Conservation (phyloP, 2,329 filamentous ascomycete genomes). For the Cercospora canescens region DNA sequence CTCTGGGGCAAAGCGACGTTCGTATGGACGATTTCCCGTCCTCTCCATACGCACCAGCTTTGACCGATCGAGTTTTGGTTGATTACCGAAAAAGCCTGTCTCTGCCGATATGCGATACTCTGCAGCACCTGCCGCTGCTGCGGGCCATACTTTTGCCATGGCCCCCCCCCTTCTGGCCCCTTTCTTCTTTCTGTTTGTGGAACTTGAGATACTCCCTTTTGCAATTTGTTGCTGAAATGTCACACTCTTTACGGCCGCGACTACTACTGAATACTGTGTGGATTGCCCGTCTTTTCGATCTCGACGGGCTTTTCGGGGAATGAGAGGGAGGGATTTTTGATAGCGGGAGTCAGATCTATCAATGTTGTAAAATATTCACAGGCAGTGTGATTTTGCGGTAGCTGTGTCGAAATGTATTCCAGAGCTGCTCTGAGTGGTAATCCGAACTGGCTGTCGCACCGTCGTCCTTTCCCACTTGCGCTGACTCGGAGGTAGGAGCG, state of each 20-base stretch:
- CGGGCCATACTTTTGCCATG: neutral
- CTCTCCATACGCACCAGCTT: conserved; percentile 21
- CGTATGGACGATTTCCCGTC: conserved; percentile 23
- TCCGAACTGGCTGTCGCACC: neutral
- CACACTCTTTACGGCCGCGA: conserved; percentile 22
- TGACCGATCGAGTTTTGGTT: conserved; percentile 7
- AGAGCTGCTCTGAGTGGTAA: neutral
- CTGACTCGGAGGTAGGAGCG: neutral
- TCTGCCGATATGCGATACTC: neutral
- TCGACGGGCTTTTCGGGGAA: neutral
- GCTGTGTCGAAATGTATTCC: conserved; percentile 5
- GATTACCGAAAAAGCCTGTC: conserved; percentile 11
- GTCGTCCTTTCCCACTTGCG: neutral
- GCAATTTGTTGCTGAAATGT: conserved; percentile 17
- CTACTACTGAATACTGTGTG: conserved; percentile 11
- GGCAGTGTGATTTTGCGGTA: conserved; percentile 1
- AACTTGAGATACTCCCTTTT: conserved; percentile 24
- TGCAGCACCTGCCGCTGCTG: neutral
- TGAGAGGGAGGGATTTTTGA: neutral
- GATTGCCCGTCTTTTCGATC: neutral
- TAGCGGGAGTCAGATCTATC: neutral
- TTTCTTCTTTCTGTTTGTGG: conserved; percentile 6
- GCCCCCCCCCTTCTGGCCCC: neutral
- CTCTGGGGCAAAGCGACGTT: conserved; percentile 16
- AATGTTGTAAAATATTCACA: conserved; percentile 9